A percentile compares a stretch with the other conserved stretches of the same genome.
Conservation (phyloP, 176 grass and related monocot genomes). For the Dendrocalamus sinicus region DNA sequence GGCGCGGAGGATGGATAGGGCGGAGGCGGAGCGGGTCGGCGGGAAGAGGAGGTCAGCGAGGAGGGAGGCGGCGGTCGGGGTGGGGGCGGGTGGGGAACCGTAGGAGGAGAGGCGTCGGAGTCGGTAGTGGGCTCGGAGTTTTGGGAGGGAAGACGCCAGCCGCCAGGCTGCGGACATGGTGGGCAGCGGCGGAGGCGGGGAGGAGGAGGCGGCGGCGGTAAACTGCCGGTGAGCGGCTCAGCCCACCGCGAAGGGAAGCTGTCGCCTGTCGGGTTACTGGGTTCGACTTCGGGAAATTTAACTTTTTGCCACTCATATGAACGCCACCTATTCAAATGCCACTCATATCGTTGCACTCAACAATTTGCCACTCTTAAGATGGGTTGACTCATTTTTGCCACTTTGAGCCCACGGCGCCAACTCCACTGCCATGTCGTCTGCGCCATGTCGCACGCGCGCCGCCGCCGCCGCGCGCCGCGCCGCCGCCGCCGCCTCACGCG, state of each 20-base stretch:
- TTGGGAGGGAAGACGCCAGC: not conserved
- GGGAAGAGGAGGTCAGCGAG: constrained; percentile 46
- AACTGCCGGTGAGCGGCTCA: not conserved
- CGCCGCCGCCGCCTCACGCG: no score
- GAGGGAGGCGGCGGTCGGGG: constrained; percentile 18
- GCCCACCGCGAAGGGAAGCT: not conserved
- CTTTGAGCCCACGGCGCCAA: no score
- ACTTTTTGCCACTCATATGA: no score
- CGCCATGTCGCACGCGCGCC: no score
- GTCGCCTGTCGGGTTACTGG: no score
- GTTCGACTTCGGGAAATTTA: no score
- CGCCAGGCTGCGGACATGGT: constrained; percentile 39
- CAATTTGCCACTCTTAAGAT: no score
- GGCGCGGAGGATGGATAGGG: constrained; percentile 35
- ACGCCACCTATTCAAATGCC: no score
- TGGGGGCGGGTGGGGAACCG: not conserved
- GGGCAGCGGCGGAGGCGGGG: not conserved
- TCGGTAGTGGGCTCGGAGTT: not conserved
- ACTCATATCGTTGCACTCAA: no score
- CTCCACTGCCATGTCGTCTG: no score
- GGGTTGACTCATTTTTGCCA: no score
- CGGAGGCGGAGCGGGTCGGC: constrained; percentile 12
- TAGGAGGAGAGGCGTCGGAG: not conserved
- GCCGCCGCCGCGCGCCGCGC: no score
- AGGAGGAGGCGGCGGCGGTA: not conserved